Evolutionary conservation across 805 yeast genomes (phyloP), one percentile per base, ranked within the genome.

Genomic region (Lipomyces kockii): DNA sequence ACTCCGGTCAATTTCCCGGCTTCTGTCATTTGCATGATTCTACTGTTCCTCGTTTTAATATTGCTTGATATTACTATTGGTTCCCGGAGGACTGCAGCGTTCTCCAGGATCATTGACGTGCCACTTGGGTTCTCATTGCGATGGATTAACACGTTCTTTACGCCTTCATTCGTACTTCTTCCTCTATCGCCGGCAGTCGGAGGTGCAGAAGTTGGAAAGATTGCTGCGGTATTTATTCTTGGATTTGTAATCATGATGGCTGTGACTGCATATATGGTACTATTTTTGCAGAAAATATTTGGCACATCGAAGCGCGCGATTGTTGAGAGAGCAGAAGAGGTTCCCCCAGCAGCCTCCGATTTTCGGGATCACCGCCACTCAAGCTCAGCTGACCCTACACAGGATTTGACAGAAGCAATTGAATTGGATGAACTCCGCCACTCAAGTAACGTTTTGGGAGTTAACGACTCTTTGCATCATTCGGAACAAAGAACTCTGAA

Each of bases 111-210:
- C 2, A 62, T 69, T 51, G 86, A 87, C 60, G 84, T 89, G n/a
- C 85, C 91, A 17, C 84, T 85, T 79, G 89, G 89, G 68, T 88
- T 89, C 76, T 81, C 89, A 1, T 80, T 90, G 60, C 82, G 89
- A 64, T 90, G 95, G 94, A 90, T 90, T 78, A 89, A 88, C 75
- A 83, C 89, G 5, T 89, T 87, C 74, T 90, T 90, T 80, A 86
- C 91, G 0, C 94, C 95, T 0, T 87, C 92, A 0, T 90, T 90
- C 74, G 85, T 90, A 49, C 84, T 88, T 0, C 81, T 90, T 43
- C 94, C 94, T 0, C 80, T 89, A 62, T 84, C 91, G 12, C 83
- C 84, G n/a, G 84, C 84, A 68, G 87, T 90, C 59, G 80, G 87
- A 20, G 87, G 87, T 55, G 84, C 83, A 27, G 94, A 90, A 72